phyloP scores from a whole-genome alignment of 176 grass and related monocot species.

The Triticum urartu region DNA sequence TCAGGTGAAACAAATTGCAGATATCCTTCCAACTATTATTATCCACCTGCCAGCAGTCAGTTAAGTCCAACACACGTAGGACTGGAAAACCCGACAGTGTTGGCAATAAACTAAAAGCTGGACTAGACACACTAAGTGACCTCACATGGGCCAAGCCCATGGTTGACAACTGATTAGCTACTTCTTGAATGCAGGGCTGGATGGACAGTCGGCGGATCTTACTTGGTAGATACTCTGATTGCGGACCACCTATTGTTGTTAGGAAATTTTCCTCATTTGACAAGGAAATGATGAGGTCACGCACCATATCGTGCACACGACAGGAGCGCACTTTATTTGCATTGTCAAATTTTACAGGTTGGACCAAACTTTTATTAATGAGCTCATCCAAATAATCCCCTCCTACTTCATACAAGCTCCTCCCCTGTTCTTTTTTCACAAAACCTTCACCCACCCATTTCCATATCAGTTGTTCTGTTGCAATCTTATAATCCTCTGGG shows the following conservation, averaged over 20 bases:
- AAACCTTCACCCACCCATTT: constrained; percentile 15
- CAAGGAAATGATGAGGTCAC: not conserved
- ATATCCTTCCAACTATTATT: not conserved
- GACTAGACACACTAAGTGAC: not conserved
- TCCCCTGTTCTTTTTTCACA: not conserved
- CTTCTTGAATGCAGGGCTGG: not conserved
- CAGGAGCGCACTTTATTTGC: rapidly evolving
- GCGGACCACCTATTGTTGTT: not conserved
- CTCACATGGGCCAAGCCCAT: not conserved
- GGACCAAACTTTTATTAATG: not conserved
- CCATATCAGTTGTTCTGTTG: not conserved
- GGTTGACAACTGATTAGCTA: not conserved
- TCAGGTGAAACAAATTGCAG: not conserved
- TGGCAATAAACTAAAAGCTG: not conserved
- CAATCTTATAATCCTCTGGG: not conserved
- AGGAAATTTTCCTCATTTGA: constrained; percentile 6
- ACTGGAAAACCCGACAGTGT: not conserved
- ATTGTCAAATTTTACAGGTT: rapidly evolving
- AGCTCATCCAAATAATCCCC: not conserved
- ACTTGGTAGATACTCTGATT: rapidly evolving
- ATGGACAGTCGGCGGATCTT: not conserved
- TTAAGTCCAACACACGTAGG: not conserved
- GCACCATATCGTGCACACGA: constrained; percentile 26
- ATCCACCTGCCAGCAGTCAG: rapidly evolving
- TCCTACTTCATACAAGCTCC: not conserved